Evolutionary conservation across 495 filamentous ascomycete species (phyloP), one percentile per base, ranked within the genome.

Genomic region (Neurospora hispaniola): DNA sequence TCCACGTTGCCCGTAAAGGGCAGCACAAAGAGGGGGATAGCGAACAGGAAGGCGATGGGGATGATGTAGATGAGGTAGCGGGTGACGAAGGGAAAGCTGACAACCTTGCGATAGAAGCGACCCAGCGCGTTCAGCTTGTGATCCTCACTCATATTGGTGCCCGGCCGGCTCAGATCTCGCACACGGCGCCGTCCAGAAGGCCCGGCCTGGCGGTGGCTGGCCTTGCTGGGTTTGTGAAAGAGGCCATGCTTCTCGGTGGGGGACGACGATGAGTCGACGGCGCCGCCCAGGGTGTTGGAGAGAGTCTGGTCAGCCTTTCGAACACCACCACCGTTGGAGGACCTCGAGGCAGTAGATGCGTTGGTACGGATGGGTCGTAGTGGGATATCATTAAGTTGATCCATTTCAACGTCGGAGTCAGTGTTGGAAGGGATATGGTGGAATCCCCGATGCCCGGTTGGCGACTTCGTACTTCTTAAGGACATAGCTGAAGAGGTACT

Each of bases 51-150:
- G 41, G 88, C 92, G 41, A 98, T 79, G 2, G 96, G 96, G 20
- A 92, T 79, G 71, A 98, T 89, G 79, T 97, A 98, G 70, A 99
- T 85, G 66, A 97, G 84, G 78, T 98, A 99, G 39, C 94, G 89
- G 70, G 91, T 97, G 76, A 97, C 79, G 77, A 95, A 88, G 18
- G 92, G 95, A 81, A 93, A 97, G 78, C 92, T 89, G 76, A 96
- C 80, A 70, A 99, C 88, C 78, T 90, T 93, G 77, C 90, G 86
- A 81, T 98, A 99, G 73, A 99, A 80, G 73, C 84, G 89, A n/a
- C 96, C 96, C 90, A 99, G 91, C 69, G 85, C 85, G 72, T 90
- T 98, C 75, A 98, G 78, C 5, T 86, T 87, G 12, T 85, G 76
- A 69, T 86, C 85, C n/a, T 90, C 89, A 38, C 77, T 75, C 71